Conservation (phyloP, 495 filamentous ascomycete genomes). For the Clohesyomyces aquaticus region DNA sequence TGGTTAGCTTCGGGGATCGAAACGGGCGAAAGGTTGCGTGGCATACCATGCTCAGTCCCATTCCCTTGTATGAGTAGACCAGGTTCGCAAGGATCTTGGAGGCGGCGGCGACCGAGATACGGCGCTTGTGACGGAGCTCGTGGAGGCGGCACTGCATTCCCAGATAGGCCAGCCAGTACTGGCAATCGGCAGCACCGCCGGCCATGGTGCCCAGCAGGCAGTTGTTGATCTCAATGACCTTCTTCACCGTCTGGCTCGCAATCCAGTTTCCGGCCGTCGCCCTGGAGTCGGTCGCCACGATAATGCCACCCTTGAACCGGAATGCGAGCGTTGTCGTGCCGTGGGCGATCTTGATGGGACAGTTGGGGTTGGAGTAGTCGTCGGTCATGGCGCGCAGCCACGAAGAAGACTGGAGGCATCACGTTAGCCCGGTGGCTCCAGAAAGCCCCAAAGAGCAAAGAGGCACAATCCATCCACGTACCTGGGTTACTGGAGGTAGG, state of each 20-base stretch:
- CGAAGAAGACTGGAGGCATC: constrained; percentile 65
- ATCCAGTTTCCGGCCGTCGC: constrained; percentile 98
- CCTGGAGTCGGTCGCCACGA: constrained; percentile 95
- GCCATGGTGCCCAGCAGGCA: constrained; percentile 96
- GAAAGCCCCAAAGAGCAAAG: background rate
- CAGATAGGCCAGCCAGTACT: constrained; percentile 98
- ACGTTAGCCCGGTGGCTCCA: constrained; percentile 11
- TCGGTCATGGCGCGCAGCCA: constrained; percentile 97
- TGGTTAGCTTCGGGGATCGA: too few species aligned
- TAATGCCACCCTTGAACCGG: constrained; percentile 95
- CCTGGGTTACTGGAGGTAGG: constrained; percentile 90
- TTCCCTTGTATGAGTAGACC: constrained; percentile 97
- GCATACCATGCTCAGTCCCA: constrained; percentile 83
- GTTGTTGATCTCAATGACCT: constrained; percentile 94
- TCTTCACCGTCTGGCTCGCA: constrained; percentile 98
- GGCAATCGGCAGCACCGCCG: constrained; percentile 97
- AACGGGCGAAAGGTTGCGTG: too few species aligned
- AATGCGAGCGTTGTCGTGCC: constrained; percentile 98
- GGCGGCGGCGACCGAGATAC: constrained; percentile 94
- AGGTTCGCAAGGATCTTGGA: constrained; percentile 98
- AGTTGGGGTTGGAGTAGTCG: constrained; percentile 92
- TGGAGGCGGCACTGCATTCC: constrained; percentile 99
- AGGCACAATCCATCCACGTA: constrained; percentile 52
- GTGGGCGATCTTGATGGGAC: constrained; percentile 98
- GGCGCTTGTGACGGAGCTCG: constrained; percentile 98